Percentiles rank a stretch among this genome's conserved stretches.
Evolutionary conservation across 1,284 basidiomycete species (phyloP).

Genomic region (Irpex lacteus): DNA sequence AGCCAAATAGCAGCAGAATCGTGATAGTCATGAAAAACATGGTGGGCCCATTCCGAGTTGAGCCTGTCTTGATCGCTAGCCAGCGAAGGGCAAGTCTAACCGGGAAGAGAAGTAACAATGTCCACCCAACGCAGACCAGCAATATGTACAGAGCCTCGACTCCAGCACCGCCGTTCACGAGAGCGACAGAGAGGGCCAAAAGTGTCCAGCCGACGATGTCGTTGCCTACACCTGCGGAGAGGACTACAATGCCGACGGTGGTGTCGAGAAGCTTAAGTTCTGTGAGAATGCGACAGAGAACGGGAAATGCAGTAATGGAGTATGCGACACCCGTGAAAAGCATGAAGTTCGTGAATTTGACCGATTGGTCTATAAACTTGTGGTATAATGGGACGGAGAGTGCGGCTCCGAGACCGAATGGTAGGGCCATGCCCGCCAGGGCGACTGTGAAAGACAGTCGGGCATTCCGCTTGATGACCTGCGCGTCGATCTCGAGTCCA

Average conservation of each 20-base stretch:
- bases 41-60: conserved; percentile 71
- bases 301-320: conserved; percentile 92
- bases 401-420: conserved; percentile 67
- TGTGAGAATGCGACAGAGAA: conserved; percentile 87
- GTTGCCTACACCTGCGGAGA: conserved; percentile 93
- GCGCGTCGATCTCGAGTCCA: conserved; percentile 85
- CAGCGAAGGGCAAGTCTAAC: conserved; percentile 62
- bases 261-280: conserved; percentile 86
- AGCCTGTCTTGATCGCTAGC: conserved; percentile 78
- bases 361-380: conserved; percentile 65
- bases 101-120: conserved; percentile 76
- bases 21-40: conserved; percentile 66
- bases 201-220: conserved; percentile 79
- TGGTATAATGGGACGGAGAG: conserved; percentile 82
- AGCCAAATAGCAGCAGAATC: conserved; percentile 59
- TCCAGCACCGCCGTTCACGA: conserved; percentile 82
- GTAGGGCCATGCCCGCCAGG: conserved; percentile 49
- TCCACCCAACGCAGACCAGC: conserved; percentile 81
- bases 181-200: conserved; percentile 83
- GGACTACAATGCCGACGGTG: conserved; percentile 88
- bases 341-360: conserved; percentile 84
- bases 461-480: conserved; percentile 77
- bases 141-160: conserved; percentile 81
- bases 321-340: conserved; percentile 92
- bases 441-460: conserved; percentile 53